Conservation (phyloP, 192 early-diverging fungal species). For the Cetraspora pellucida region DNA sequence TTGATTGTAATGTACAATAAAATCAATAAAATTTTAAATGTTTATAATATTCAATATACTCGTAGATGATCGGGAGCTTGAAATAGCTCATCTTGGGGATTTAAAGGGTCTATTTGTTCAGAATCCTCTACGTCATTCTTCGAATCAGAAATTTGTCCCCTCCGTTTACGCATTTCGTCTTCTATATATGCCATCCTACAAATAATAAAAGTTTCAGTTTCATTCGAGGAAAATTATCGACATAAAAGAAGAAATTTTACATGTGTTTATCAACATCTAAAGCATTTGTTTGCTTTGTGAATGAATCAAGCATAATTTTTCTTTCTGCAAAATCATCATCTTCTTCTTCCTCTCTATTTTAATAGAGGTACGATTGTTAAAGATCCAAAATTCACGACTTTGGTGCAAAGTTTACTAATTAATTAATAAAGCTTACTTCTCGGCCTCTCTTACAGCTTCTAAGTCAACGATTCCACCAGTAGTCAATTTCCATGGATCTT, state of each 20-base stretch:
- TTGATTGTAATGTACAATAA: neutral
- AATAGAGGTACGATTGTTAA: too few relatives aligned
- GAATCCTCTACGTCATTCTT: constrained; percentile 42
- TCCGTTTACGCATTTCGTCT: constrained; percentile 64
- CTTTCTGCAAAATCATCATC: constrained; percentile 43
- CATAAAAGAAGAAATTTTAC: constrained; percentile 39
- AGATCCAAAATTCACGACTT: too few relatives aligned
- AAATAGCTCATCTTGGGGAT: constrained; percentile 66
- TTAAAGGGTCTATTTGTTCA: constrained; percentile 30
- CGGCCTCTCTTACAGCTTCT: constrained; percentile 42
- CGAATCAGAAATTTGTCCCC: constrained; percentile 40
- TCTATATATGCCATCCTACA: constrained; percentile 83
- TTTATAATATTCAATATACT: constrained; percentile 35
- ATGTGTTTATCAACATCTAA: constrained; percentile 83
- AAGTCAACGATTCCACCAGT: constrained; percentile 55
- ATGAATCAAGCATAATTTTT: constrained; percentile 60
- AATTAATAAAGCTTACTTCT: constrained; percentile 34
- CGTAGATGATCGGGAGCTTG: constrained; percentile 65
- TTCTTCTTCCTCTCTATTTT: constrained; percentile 4
- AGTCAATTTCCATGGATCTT: constrained; percentile 62
- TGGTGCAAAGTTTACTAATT: too few relatives aligned
- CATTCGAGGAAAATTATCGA: neutral
- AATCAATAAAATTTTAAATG: neutral
- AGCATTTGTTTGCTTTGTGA: constrained; percentile 73
- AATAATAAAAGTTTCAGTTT: constrained; percentile 14